Evolutionary conservation across 2,329 filamentous ascomycete species (phyloP), one percentile per base, ranked within the genome.

Genomic region (Cercospora sp.): DNA sequence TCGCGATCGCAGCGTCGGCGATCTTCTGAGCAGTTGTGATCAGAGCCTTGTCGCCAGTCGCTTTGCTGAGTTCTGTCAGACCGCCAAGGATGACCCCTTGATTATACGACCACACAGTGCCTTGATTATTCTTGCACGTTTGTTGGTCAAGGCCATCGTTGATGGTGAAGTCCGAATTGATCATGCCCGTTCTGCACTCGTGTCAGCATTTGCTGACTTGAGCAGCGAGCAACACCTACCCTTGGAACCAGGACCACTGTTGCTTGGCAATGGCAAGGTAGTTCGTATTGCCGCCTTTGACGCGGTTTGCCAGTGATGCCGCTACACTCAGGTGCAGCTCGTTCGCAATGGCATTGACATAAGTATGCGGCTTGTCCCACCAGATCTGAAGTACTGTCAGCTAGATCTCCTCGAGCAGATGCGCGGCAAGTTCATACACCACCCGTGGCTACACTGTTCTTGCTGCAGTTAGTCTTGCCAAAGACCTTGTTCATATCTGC

Each of bases 51-150:
- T 80, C 71, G 30, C 68, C 64, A 0, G 76, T 77, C 0, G 80
- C 84, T 40, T 72, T 76, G 69, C 80, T 79, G 18, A 88, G 79
- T 70, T 89, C 86, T 2, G 85, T 83, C 0, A 90, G 81, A 0
- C 83, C 87, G 12, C 85, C 81, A 6, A 90, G 82, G 24, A 89
- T 82, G 1, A 89, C 86, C 8, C 88, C 88, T 76, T 90, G 87
- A 72, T 88, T 88, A 76, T 88, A 88, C 0, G 83, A 74, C 74
- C 76, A 76, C 18, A 76, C 71, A 9, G 73, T 76, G 3, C 75
- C 79, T 63, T 82, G 81, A 66, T 87, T 87, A 73, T 85, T 85
- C 40, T 82, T 76, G 77, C 87, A 90, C 55, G 80, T 84, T 26
- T 76, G 72, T 7, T 72, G 71, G 12, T 79, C 78, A 2, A 88